phyloP scores from a whole-genome alignment of 192 early-diverging fungal species.

The Umbelopsis sp. region DNA sequence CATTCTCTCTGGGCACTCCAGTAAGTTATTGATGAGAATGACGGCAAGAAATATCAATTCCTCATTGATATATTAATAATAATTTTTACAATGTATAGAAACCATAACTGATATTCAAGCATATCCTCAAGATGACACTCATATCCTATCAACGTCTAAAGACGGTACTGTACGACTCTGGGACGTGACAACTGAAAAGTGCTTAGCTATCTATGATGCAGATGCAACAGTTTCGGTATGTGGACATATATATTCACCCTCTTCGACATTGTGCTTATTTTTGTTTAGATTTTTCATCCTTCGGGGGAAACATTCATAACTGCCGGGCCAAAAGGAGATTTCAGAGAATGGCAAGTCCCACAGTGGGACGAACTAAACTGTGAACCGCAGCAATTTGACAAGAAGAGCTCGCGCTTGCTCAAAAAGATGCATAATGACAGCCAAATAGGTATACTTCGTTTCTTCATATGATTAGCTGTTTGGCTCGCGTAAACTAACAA shows the following conservation, averaged over 20 bases:
- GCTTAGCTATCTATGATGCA: constrained; percentile 63
- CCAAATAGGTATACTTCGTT: neutral
- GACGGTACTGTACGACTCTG: constrained; percentile 82
- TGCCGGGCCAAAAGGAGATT: constrained; percentile 50
- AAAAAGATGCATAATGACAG: constrained; percentile 43
- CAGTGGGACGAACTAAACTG: constrained; percentile 27
- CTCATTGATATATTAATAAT: neutral
- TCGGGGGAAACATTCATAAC: constrained; percentile 60
- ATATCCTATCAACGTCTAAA: constrained; percentile 69
- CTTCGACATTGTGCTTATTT: constrained; percentile 21
- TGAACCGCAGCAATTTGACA: constrained; percentile 32
- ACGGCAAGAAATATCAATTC: neutral
- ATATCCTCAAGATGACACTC: constrained; percentile 66
- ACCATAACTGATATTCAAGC: constrained; percentile 65
- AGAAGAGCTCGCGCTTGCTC: constrained; percentile 29
- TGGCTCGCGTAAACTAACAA: neutral
- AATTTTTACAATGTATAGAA: constrained; percentile 30
- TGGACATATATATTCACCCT: neutral
- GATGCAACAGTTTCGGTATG: constrained; percentile 63
- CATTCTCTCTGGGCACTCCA: constrained; percentile 62
- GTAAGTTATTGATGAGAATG: constrained; percentile 32
- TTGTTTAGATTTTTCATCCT: constrained; percentile 61
- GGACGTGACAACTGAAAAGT: constrained; percentile 66
- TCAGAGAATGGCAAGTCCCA: constrained; percentile 60
- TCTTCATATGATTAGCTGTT: neutral